A percentile compares a stretch with the other conserved stretches of the same genome.
These are phyloP conservation scores for Monosporascus sp. DNA, from an alignment of 2,329 filamentous ascomycete species.

Conservation along the genomic window DNA sequence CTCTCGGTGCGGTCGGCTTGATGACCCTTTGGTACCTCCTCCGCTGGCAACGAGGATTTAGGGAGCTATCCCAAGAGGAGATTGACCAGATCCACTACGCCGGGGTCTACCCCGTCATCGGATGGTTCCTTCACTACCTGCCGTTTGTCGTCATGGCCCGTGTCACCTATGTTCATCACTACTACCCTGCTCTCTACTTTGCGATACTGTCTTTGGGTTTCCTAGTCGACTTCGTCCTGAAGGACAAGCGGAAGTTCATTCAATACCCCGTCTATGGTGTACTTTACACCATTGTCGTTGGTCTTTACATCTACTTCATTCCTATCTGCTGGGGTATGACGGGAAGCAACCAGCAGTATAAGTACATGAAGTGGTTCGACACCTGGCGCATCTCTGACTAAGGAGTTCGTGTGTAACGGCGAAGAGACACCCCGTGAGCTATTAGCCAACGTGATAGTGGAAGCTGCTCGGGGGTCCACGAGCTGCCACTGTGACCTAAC, in stretches of 20 bases:
- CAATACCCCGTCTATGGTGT: constrained; percentile 66
- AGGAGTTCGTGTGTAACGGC: neutral
- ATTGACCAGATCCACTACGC: constrained; percentile 95
- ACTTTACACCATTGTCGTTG: constrained; percentile 69
- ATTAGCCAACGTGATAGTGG: neutral
- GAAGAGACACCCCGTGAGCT: neutral
- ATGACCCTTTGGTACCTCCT: constrained; percentile 80
- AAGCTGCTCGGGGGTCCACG: neutral
- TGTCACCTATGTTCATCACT: constrained; percentile 98
- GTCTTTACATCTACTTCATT: constrained; percentile 84
- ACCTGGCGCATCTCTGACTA: constrained; percentile 78
- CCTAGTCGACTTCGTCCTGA: constrained; percentile 76
- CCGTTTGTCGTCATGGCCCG: constrained; percentile 97
- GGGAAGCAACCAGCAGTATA: constrained; percentile 76
- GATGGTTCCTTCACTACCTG: constrained; percentile 94
- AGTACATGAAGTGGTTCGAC: constrained; percentile 89
- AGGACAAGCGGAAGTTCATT: constrained; percentile 56
- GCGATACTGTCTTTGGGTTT: constrained; percentile 88
- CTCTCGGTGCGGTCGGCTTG: constrained; percentile 66
- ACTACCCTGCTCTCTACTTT: constrained; percentile 97
- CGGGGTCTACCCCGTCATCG: constrained; percentile 82
- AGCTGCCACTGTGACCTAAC: constrained; percentile 8
- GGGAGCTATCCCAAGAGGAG: constrained; percentile 71
- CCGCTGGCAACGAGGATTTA: constrained; percentile 93
- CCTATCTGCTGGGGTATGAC: constrained; percentile 96